Percentiles rank a stretch among this genome's conserved stretches.
phyloP scores from a whole-genome alignment of 805 yeast species.

The Starmera pachycereana region DNA sequence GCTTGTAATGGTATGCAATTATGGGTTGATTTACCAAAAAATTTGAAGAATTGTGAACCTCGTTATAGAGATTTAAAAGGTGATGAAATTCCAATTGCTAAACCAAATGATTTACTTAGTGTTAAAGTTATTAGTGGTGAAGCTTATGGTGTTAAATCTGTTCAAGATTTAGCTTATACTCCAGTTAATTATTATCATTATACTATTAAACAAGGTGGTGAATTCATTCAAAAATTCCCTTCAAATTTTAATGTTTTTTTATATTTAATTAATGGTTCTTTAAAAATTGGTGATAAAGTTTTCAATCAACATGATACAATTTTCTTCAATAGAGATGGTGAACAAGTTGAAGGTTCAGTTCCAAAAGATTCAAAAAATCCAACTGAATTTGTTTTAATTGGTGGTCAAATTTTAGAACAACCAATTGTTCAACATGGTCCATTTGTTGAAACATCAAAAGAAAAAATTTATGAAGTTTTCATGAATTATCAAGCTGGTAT shows the following conservation, averaged over 20 bases:
- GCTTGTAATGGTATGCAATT: constrained; percentile 66
- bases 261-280: constrained; percentile 54
- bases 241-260: constrained; percentile 56
- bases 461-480: constrained; percentile 59
- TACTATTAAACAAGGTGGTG: constrained; percentile 54
- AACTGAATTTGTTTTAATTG: constrained; percentile 62
- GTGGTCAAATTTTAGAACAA: constrained; percentile 68
- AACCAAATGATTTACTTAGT: constrained; percentile 50
- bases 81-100: constrained; percentile 60
- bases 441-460: constrained; percentile 67
- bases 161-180: constrained; percentile 68
- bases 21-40: constrained; percentile 77
- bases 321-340: constrained; percentile 67
- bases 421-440: constrained; percentile 84
- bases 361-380: constrained; percentile 28
- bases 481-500: constrained; percentile 57
- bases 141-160: constrained; percentile 65
- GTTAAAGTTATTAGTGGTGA: constrained; percentile 73
- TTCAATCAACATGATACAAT: constrained; percentile 39
- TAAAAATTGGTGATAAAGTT: constrained; percentile 33
- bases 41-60: constrained; percentile 54
- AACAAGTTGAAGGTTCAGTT: constrained; percentile 40
- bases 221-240: constrained; percentile 50
- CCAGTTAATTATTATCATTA: constrained; percentile 69
- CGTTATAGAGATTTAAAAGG: constrained; percentile 68